Base-by-base conservation (phyloP, 1,284 basidiomycete species). In the Singerocomus rubriflavus region DNA sequence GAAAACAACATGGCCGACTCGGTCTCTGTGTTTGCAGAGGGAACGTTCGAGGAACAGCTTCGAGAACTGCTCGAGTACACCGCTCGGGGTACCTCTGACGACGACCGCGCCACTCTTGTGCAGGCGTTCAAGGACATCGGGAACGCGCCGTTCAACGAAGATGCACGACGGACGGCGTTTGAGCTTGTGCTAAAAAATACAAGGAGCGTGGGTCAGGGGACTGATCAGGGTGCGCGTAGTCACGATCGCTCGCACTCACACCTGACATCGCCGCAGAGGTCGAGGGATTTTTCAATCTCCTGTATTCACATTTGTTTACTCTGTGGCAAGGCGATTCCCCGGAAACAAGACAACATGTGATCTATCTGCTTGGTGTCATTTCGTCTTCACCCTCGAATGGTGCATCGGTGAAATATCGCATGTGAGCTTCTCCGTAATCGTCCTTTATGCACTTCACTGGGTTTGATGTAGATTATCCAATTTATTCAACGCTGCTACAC, bases 41-140 rank as follows among this genome's bases (percentile, higher is more conserved):
- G 92, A 52, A 90, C 92, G 1, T 93, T 91, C 64, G 81, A 86
- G 66, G 89, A 93, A 37, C 68, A 93, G 87, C 81, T 91, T 61
- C 78, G 82, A 64, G 91, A 94, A 66, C 74, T 93, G 38, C 81
- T 90, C 39, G 81, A 82, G 61, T 94, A 91, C 70, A 73, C 91
- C 55, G 79, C 84, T 30, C 79, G 85, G 61, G 77, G 79, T 54
- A 74, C 76, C 58, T 73, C 87, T 52, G 88, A 91, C 42, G 83
- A 86, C 44, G 84, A 87, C 58, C 82, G 82, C 50, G 67, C 76
- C 36, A 69, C 77, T 0, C 82, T 82, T 62, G 75, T 85, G 56
- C 80, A 82, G 45, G 83, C 87, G 29, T 84, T 92, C 65, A 77
- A 81, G 63, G 77, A 83, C 45, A 75, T 78, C 25, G 68, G 74